A percentile compares a stretch with the other conserved stretches of the same genome.
Conservation (phyloP, 1,139 yeast genomes). For the Scheffersomyces insectosa region DNA sequence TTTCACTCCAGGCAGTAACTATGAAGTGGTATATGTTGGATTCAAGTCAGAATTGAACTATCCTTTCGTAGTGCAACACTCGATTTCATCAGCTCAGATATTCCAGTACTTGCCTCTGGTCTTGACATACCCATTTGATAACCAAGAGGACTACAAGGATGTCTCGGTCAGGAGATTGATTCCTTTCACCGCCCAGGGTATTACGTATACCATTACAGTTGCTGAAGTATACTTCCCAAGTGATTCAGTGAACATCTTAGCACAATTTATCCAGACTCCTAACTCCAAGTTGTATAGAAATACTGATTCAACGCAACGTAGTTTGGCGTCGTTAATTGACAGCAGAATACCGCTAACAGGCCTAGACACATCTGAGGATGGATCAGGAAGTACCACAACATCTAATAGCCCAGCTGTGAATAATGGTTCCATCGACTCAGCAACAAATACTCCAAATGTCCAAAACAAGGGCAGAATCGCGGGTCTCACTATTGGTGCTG, state of each 20-base stretch:
- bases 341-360: conserved; percentile 63
- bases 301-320: conserved; percentile 43
- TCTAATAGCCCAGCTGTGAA: conserved; percentile 13
- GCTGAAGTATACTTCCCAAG: conserved; percentile 75
- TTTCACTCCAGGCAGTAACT: conserved; percentile 48
- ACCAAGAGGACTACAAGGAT: conserved; percentile 28
- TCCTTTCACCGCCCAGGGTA: conserved; percentile 58
- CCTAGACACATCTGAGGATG: conserved; percentile 28
- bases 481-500: conserved; percentile 68
- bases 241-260: conserved; percentile 44
- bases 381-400: conserved; percentile 16
- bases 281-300: conserved; percentile 53
- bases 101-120: conserved; percentile 67
- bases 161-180: conserved; percentile 61
- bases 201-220: conserved; percentile 64
- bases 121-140: conserved; percentile 52
- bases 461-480: conserved; percentile 46
- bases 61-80: conserved; percentile 66
- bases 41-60: conserved; percentile 68
- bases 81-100: conserved; percentile 73
- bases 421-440: conserved; percentile 46
- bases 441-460: conserved; percentile 11
- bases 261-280: conserved; percentile 40
- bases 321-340: conserved; percentile 62
- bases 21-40: conserved; percentile 65